These are phyloP conservation scores for Nicotiana obtusifolia DNA, from an alignment of 257 asterid genomes.

Conservation along the genomic window DNA sequence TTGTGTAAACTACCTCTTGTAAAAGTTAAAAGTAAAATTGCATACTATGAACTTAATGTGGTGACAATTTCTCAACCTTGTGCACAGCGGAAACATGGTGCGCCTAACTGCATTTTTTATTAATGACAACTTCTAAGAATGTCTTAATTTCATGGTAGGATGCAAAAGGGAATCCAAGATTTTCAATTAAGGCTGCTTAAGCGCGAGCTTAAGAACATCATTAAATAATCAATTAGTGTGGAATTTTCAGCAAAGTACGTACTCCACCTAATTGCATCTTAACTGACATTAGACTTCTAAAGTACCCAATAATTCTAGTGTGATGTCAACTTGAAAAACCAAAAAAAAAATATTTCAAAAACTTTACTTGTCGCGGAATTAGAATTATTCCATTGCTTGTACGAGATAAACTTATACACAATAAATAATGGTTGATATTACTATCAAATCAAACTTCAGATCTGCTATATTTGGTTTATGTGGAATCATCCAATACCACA, in stretches of 20 bases:
- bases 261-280: not conserved
- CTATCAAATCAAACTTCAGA: not conserved
- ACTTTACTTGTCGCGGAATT: not conserved
- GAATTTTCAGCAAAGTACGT: no score
- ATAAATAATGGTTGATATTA: constrained; percentile 3
- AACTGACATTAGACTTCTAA: not conserved
- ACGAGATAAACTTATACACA: not conserved
- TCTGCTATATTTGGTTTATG: not conserved
- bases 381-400: not conserved
- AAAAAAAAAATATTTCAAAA: not conserved
- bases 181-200: not conserved
- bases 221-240: not conserved
- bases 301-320: not conserved
- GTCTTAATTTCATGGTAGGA: not conserved
- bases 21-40: accelerated
- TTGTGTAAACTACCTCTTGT: accelerated
- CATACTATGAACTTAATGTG: no score
- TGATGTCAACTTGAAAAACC: not conserved
- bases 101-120: accelerated
- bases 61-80: no score
- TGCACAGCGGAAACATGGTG: accelerated
- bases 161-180: not conserved
- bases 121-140: not conserved
- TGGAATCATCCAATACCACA: constrained; percentile 9
- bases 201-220: not conserved